Conservation (phyloP, 202 grass and related monocot genomes). For the Thinopyrum obtusiflorum region DNA sequence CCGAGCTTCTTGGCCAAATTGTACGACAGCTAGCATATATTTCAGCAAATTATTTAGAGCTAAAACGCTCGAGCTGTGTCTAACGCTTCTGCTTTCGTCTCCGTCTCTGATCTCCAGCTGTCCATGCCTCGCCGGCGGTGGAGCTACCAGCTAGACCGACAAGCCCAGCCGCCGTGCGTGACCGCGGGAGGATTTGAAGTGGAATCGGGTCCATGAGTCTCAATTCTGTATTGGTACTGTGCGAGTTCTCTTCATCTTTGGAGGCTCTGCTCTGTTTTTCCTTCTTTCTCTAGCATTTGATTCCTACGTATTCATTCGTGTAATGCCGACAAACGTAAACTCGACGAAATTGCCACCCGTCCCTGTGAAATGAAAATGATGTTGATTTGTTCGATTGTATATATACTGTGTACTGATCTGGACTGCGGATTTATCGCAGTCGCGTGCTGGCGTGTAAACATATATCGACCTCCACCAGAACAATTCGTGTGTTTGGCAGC, state of each 20-base stretch:
- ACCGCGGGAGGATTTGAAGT: not conserved
- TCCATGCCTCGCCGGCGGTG: not conserved
- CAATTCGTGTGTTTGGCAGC: not conserved
- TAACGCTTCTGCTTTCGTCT: not conserved
- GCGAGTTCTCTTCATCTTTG: not conserved
- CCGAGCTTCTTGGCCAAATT: not conserved
- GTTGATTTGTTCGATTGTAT: not conserved
- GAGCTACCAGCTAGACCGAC: slow-evolving; percentile 1
- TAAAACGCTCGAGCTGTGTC: not conserved
- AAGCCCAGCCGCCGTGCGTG: not conserved
- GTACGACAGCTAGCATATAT: not conserved
- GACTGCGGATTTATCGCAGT: not conserved
- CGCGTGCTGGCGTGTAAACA: not conserved
- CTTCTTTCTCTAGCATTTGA: not conserved
- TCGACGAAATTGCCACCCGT: not conserved
- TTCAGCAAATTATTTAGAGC: not conserved
- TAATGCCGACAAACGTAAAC: not conserved
- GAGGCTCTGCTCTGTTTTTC: not conserved
- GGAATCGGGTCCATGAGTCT: not conserved
- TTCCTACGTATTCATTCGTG: not conserved
- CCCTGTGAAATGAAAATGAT: not conserved
- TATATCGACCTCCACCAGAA: not conserved
- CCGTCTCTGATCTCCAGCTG: not conserved
- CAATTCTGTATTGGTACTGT: not conserved
- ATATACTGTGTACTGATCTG: not conserved